Base-by-base conservation (phyloP, 352 stramenopile species). In the Globisporangium spiculum region DNA sequence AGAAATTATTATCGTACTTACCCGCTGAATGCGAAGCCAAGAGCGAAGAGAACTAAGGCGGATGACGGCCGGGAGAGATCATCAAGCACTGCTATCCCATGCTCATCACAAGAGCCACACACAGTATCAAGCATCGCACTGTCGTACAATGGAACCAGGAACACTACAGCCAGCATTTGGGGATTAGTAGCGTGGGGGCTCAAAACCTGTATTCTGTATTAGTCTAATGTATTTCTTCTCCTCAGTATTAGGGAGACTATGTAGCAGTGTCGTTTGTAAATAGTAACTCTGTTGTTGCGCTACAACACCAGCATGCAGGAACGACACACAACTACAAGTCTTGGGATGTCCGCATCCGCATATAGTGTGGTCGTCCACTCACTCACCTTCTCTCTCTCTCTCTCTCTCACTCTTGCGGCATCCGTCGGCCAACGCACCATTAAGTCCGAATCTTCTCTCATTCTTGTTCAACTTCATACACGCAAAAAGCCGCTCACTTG, bases 1-100 rank as follows among this genome's bases (percentile, higher is more conserved):
- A 92, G 38, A 91, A 91, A 54, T 75, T 96, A 26, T 70, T 96
- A 36, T 80, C 81, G 16, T 88, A 91, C 60, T 72, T 95, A 58
- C 88, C 88, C 12, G 78, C 83, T n/a, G 88, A 93, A 55, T 93
- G 86, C 70, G 85, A 92, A 62, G 76, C 79, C 36, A 92, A 91
- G 71, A 91, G 77, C 54, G 79, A 92, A 32, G 85, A 88, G 41
- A 75, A 77, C 32, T 76, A 50, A 56, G 30, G 30, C 8, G 27
- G 52, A 26, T 59, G 24, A 7, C 24, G 16, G 4, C 1, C n/a
- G 12, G 6, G 4, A 58, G 14, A 30, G 22, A 34, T 58, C 24
- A 32, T 58, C 22, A 34, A 58, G 20, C 52, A 34, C 22, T 32
- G 10, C n/a, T 30, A 55, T 16, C 24, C 22, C 26, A 32, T 8